A percentile compares a stretch with the other conserved stretches of the same genome.
These are phyloP conservation scores for Fusarium nygamai DNA, from an alignment of 2,329 filamentous ascomycete genomes.

Conservation along the genomic window DNA sequence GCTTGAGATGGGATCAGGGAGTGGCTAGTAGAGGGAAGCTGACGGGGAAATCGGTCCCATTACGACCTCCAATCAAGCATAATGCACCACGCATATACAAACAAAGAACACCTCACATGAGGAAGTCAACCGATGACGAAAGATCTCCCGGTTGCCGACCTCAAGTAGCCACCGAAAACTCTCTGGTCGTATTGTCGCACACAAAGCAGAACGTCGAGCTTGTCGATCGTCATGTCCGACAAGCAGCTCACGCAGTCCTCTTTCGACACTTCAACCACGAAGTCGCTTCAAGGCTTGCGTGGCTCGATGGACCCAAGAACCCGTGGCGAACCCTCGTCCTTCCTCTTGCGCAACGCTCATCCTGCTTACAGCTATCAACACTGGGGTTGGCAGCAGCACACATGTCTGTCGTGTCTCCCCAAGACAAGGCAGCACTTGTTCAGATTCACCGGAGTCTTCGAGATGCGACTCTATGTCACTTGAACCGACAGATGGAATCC, in stretches of 20 bases:
- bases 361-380: background rate
- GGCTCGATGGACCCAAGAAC: background rate
- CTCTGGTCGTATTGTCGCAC: background rate
- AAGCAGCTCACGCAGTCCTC: background rate
- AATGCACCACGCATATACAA: background rate
- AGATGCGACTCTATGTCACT: background rate
- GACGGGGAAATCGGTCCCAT: background rate
- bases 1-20: conserved; percentile 2
- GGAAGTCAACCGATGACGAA: too few species aligned
- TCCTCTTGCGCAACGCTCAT: background rate
- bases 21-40: background rate
- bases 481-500: background rate
- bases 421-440: background rate
- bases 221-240: background rate
- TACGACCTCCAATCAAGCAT: background rate
- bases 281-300: background rate
- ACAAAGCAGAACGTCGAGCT: background rate
- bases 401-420: background rate
- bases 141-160: accelerated
- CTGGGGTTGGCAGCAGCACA: background rate
- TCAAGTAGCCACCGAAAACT: background rate
- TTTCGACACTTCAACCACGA: background rate
- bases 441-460: background rate
- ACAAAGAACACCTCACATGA: background rate
- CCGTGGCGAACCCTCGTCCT: background rate